Conservation (phyloP, 2,329 filamentous ascomycete species). For the Pseudogymnoascus verrucosus region DNA sequence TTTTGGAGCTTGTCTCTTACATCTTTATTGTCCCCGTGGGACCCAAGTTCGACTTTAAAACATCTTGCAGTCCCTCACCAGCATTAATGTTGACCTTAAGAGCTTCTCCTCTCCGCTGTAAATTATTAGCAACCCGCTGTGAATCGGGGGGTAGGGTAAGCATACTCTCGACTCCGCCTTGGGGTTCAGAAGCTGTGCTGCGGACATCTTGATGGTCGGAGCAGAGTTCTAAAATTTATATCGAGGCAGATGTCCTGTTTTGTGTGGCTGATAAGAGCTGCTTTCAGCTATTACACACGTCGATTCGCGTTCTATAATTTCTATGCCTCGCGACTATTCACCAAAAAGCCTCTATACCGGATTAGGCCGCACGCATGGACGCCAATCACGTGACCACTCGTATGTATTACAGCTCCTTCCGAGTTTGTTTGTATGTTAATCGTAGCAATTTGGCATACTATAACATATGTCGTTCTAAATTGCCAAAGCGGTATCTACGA, state of each 20-base stretch:
- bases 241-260: slow-evolving; percentile 12
- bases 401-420: background rate
- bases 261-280: slow-evolving; percentile 6
- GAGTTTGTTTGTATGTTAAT: background rate
- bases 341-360: slow-evolving; percentile 8
- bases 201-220: slow-evolving; percentile 61
- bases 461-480: background rate
- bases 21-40: slow-evolving; percentile 95
- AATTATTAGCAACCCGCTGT: slow-evolving; percentile 25
- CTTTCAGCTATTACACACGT: slow-evolving; percentile 6
- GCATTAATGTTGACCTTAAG: slow-evolving; percentile 94
- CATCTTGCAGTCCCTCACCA: slow-evolving; percentile 87
- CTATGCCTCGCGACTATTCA: slow-evolving; percentile 10
- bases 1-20: slow-evolving; percentile 40
- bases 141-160: slow-evolving; percentile 23
- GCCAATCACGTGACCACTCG: background rate
- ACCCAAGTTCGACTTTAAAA: slow-evolving; percentile 91
- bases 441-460: background rate
- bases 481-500: background rate
- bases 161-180: slow-evolving; percentile 95
- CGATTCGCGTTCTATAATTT: slow-evolving; percentile 10
- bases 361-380: background rate
- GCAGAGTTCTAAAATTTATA: slow-evolving; percentile 13
- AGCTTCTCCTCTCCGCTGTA: slow-evolving; percentile 89
- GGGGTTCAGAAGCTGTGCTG: slow-evolving; percentile 94